Conservation (phyloP, 2,329 filamentous ascomycete genomes). For the Tympanopsis confertula region DNA sequence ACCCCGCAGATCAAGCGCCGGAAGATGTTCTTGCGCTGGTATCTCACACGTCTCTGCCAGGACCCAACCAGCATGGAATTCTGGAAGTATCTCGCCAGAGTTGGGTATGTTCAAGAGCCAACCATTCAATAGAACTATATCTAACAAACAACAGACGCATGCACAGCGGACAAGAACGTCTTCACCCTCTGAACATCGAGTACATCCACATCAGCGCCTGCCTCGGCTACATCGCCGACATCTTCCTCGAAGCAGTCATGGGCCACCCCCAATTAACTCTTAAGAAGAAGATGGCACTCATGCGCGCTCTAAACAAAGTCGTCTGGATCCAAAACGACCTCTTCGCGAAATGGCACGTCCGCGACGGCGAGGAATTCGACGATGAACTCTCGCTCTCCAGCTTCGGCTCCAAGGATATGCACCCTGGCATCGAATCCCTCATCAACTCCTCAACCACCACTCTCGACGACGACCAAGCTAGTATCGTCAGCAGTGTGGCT, state of each 20-base stretch:
- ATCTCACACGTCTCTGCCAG: slow-evolving; percentile 62
- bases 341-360: slow-evolving; percentile 72
- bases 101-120: slow-evolving; percentile 40
- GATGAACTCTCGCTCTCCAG: slow-evolving; percentile 29
- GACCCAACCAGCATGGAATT: slow-evolving; percentile 67
- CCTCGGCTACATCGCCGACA: slow-evolving; percentile 66
- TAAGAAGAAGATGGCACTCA: slow-evolving; percentile 58
- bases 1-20: slow-evolving; percentile 66
- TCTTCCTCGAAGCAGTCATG: slow-evolving; percentile 66
- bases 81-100: slow-evolving; percentile 76
- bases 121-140: not conserved
- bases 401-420: slow-evolving; percentile 49
- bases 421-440: slow-evolving; percentile 40
- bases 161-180: slow-evolving; percentile 66
- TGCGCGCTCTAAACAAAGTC: slow-evolving; percentile 68
- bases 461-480: not conserved
- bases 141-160: slow-evolving; percentile 26
- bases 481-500: not conserved
- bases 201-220: slow-evolving; percentile 68
- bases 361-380: slow-evolving; percentile 50
- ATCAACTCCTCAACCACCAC: slow-evolving; percentile 6
- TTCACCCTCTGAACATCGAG: slow-evolving; percentile 65
- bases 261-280: slow-evolving; percentile 57
- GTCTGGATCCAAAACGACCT: slow-evolving; percentile 84
- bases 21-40: slow-evolving; percentile 69